Evolutionary conservation across 768 basidiomycete species (phyloP), one percentile per base, ranked within the genome.

Genomic region (Rhizopogon roseolus): DNA sequence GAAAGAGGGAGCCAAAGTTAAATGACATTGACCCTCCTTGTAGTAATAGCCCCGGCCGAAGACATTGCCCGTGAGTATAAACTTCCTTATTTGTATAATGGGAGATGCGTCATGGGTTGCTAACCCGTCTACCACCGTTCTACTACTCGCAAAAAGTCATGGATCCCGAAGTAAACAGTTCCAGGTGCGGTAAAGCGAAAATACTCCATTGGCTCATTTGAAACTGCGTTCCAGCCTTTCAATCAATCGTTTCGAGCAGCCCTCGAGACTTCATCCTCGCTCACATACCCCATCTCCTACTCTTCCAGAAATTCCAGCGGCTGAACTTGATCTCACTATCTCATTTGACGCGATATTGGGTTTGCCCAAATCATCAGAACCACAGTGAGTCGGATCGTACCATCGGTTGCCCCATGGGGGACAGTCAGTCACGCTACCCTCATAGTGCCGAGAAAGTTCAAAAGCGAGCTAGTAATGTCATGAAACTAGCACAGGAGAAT

Each of bases 401-500:
- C 56, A 55, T 59, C 57, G 32, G 49, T 60, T 52, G 54, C 61
- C 60, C 61, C 55, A 49, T 50, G 53, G 58, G 66, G 61, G 58
- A 62, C 69, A 56, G 66, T 66, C 61, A 62, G 60, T 71, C 65
- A 71, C 63, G 61, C 61, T 65, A 52, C 45, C 38, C 49, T 54
- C 50, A 58, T 54, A 70, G 68, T 43, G 57, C 25, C 32, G 68
- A 73, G 57, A 69, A 67, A 54, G 66, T 79, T 58, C 74, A 87
- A 65, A 90, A 90, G 70, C 82, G 89, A 57, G 84, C 82, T 40
- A 87, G 85, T 61, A 90, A 86, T 67, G 86, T 91, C 54, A 66
- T 88, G 64, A 88, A 86, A 63, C 75, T 92, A 36, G 77, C 85
- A 19, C 77, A 86, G 71, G 89, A 92, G 75, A 86, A 90, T 66